Evolutionary conservation across 2,329 filamentous ascomycete species (phyloP), one percentile per base, ranked within the genome.

Genomic region (Cryphonectria naterciae): DNA sequence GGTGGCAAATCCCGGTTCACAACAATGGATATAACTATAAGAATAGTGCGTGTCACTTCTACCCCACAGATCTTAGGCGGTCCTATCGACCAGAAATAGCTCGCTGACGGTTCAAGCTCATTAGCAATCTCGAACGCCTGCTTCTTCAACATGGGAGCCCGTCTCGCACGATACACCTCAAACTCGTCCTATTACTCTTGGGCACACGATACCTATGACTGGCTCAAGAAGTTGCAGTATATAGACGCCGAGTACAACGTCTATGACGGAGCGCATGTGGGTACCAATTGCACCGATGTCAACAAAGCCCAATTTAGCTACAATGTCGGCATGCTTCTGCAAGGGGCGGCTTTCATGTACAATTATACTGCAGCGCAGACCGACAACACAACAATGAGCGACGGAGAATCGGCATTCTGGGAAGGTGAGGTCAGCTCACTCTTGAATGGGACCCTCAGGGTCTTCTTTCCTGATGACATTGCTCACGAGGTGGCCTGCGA

Each of bases 401-500:
- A 35, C 5, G 68, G 43, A 49, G 54, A 69, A 61, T 67, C 64
- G 41, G 58, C 68, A 1, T 74, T 72, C n/a, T 86, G 85, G 81
- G 80, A 84, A 81, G 80, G 79, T 8, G 81, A 86, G 43, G 77
- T 85, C 0, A 77, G 82, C 37, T 83, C 84, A 22, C 83, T 90
- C 64, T 77, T 89, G 39, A 80, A 82, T 10, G 77, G 70, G 25
- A 77, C 79, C 4, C 79, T 84, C 63, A 76, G 77, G 32, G 83
- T 85, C 75, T 89, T 89, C 80, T 82, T 83, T 68, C 78, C 83
- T 67, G 78, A 76, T 52, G 74, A 73, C 58, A 62, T 88, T 74
- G 86, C 89, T 79, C 85, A 80, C 77, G 87, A 90, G 75, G 75
- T 78, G 43, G 83, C 87, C 25, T 92, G 91, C 79, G 89, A 91